These are phyloP conservation scores for Ogataea paraovalis DNA, from an alignment of 805 yeast genomes.

Conservation along the genomic window DNA sequence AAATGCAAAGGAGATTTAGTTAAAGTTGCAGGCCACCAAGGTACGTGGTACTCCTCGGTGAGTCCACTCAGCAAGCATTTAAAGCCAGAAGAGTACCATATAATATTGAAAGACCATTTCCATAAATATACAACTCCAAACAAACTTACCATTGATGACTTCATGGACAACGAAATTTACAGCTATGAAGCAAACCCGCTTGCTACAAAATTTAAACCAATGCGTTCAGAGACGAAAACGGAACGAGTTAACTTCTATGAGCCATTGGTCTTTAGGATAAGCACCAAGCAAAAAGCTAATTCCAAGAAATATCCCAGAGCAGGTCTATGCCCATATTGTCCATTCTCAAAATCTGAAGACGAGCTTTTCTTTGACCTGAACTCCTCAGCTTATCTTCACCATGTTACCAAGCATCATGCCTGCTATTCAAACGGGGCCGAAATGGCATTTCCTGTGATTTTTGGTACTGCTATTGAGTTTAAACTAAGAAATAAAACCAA, in stretches of 20 bases:
- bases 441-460: conserved; percentile 24
- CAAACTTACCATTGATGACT: conserved; percentile 15
- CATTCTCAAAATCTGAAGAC: conserved; percentile 8
- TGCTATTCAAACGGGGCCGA: conserved; percentile 29
- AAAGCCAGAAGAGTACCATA: conserved; percentile 4
- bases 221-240: conserved; percentile 7
- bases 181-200: conserved; percentile 13
- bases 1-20: too few relatives aligned
- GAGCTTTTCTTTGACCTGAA: conserved; percentile 22
- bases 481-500: conserved; percentile 12
- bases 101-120: conserved; percentile 12
- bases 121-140: conserved; percentile 18
- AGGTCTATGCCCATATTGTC: conserved; percentile 32
- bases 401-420: conserved; percentile 31
- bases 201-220: conserved; percentile 12
- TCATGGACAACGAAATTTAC: conserved; percentile 12
- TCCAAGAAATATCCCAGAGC: conserved; percentile 17
- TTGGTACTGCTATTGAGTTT: conserved; percentile 19
- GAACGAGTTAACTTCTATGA: conserved; percentile 19
- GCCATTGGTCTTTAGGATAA: conserved; percentile 20
- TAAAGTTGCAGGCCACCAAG: too few relatives aligned
- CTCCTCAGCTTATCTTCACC: conserved; percentile 29
- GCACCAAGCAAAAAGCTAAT: conserved; percentile 10
- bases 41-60: neutral
- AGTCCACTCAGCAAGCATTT: neutral